These are phyloP conservation scores for Gymnopilus dilepis DNA, from an alignment of 768 basidiomycete species.

Conservation along the genomic window DNA sequence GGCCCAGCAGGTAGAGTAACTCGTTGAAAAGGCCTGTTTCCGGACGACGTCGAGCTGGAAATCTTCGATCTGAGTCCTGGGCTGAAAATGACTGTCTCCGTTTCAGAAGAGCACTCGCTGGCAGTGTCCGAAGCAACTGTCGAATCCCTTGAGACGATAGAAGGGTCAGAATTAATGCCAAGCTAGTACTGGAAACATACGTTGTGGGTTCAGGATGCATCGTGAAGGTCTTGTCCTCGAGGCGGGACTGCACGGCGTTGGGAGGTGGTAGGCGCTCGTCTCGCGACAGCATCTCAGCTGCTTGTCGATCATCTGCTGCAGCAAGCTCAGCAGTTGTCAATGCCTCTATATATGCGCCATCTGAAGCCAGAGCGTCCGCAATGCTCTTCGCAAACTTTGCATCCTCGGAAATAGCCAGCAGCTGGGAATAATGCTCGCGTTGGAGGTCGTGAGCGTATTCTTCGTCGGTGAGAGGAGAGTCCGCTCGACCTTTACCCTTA, in stretches of 20 bases:
- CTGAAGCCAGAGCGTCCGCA: conserved; percentile 42
- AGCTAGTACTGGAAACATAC: background rate
- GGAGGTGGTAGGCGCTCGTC: conserved; percentile 36
- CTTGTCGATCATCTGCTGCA: conserved; percentile 46
- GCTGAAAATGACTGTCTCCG: background rate
- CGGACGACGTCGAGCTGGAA: background rate
- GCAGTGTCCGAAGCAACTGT: background rate
- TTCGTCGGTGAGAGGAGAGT: conserved; percentile 42
- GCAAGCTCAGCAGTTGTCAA: conserved; percentile 39
- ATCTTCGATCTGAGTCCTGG: background rate
- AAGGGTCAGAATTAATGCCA: background rate
- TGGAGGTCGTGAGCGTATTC: conserved; percentile 52
- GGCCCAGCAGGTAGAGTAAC: conserved; percentile 14
- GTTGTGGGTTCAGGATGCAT: conserved; percentile 21
- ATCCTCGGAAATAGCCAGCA: conserved; percentile 41
- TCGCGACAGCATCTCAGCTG: conserved; percentile 42
- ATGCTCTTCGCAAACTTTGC: conserved; percentile 47
- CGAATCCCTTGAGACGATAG: background rate
- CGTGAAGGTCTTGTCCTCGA: conserved; percentile 24
- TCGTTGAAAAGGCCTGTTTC: background rate
- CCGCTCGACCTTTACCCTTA: conserved; percentile 46
- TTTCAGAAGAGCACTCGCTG: background rate
- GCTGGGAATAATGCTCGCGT: conserved; percentile 36
- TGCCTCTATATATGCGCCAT: conserved; percentile 37
- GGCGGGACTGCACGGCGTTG: conserved; percentile 25